Evolutionary conservation across 2,329 filamentous ascomycete species (phyloP).

Genomic region (Cercospora sp.): DNA sequence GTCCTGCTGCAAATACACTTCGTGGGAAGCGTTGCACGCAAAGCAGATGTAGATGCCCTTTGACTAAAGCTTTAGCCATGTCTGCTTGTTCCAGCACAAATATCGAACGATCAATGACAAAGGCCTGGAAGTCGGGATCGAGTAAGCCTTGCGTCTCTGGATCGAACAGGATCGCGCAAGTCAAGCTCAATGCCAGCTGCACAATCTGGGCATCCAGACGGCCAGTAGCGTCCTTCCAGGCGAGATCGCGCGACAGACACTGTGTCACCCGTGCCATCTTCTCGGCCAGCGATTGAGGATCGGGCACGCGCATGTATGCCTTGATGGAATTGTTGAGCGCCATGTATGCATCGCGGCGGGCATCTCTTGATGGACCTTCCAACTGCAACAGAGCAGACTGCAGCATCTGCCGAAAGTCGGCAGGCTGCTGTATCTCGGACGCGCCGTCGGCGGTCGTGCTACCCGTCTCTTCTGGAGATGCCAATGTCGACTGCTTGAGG

Average conservation of each 20-base stretch:
- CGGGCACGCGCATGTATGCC: constrained; percentile 78
- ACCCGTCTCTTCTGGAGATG: constrained; percentile 40
- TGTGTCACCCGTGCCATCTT: constrained; percentile 77
- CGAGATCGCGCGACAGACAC: constrained; percentile 81
- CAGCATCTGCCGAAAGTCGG: constrained; percentile 74
- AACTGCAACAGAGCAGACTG: constrained; percentile 82
- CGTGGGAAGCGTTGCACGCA: constrained; percentile 75
- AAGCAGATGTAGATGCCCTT: constrained; percentile 77
- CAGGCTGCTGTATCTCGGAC: constrained; percentile 49
- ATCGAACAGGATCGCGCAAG: constrained; percentile 75
- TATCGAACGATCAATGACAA: constrained; percentile 79
- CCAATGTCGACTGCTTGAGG: constrained; percentile 66
- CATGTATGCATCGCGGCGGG: constrained; percentile 81
- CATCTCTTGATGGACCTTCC: constrained; percentile 68
- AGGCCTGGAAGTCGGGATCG: constrained; percentile 74
- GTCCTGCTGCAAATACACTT: constrained; percentile 70
- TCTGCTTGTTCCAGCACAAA: constrained; percentile 67
- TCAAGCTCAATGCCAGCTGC: constrained; percentile 74
- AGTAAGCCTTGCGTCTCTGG: constrained; percentile 61
- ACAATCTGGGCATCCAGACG: constrained; percentile 66
- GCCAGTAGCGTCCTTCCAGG: constrained; percentile 54
- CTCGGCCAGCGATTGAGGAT: constrained; percentile 67
- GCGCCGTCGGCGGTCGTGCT: constrained; percentile 40
- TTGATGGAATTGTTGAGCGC: constrained; percentile 74
- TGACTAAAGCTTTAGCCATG: constrained; percentile 73